These are phyloP conservation scores for Cyclotella kingstonii DNA, from an alignment of 108 stramenopile species.

Conservation along the genomic window DNA sequence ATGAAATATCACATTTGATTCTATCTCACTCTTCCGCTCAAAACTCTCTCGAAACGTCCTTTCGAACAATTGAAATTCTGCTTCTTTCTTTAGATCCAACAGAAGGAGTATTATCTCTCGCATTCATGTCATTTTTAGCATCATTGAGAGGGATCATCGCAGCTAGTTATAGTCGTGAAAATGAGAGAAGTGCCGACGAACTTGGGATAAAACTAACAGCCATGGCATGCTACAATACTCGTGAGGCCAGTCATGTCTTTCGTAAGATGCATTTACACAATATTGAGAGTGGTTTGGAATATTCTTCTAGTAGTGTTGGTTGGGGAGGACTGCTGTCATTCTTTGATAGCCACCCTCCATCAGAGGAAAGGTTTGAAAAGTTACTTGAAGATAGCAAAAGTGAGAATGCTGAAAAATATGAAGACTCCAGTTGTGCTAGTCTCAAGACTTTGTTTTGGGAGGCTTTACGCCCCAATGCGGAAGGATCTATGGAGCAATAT, in stretches of 20 bases:
- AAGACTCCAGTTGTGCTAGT: constrained; percentile 33
- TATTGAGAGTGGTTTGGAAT: constrained; percentile 37
- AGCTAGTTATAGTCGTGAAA: constrained; percentile 65
- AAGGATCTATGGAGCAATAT: not conserved
- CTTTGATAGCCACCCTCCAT: constrained; percentile 63
- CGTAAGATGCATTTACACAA: constrained; percentile 71
- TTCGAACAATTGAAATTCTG: constrained; percentile 76
- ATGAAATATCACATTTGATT: constrained; percentile 78
- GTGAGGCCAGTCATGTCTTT: constrained; percentile 60
- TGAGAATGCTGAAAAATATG: constrained; percentile 58
- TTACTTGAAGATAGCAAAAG: constrained; percentile 36
- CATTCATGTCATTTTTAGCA: constrained; percentile 60
- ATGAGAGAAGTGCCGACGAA: constrained; percentile 77
- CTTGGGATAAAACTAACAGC: constrained; percentile 73
- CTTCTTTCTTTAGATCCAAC: constrained; percentile 81
- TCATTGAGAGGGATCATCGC: constrained; percentile 51
- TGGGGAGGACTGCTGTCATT: constrained; percentile 30
- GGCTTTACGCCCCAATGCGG: constrained; percentile 13
- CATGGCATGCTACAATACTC: constrained; percentile 80
- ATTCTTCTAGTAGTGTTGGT: constrained; percentile 32
- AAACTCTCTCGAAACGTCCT: constrained; percentile 57
- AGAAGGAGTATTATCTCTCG: constrained; percentile 65
- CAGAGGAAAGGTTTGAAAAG: constrained; percentile 46
- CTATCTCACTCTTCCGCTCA: constrained; percentile 64
- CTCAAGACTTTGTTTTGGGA: constrained; percentile 36